Base-by-base conservation (phyloP, 768 basidiomycete species). In the Leccinum incarnatum region DNA sequence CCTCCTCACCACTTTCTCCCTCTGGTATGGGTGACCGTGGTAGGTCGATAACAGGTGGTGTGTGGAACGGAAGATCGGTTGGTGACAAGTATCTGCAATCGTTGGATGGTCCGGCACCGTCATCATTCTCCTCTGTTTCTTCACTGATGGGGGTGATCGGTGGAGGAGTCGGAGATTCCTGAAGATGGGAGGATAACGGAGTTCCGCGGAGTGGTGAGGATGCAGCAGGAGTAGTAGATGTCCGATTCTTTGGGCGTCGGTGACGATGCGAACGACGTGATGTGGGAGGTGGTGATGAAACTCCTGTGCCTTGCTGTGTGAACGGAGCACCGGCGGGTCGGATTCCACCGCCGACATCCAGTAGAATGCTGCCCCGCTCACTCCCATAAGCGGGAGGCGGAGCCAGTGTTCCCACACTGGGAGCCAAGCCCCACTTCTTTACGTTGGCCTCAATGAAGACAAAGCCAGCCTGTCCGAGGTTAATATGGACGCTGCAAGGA, bases 381-480 rank as follows among this genome's bases (percentile, higher is more conserved):
- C 91, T 94, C 17, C 97, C 97, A 74, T 98, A 98, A 1, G 97
- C 95, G 5, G 97, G 97, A 29, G 97, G 97, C 15, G 97, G 97
- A 2, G 96, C 96, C 10, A 98, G 81, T 0, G 97, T 98, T 50
- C 97, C 97, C 14, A 95, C 89, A 71, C 95, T 97, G 8, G 97
- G 97, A 34, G 97, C 97, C 32, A 98, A 76, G 17, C 97, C 97
- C 97, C 97, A 99, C 72, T 98, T 98, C 82, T 99, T 99, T 62
- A 99, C 97, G 70, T 99, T 98, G 34, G 97, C 97, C 76, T 99
- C 97, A 67, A 99, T 98, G 67, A 97, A 98, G 40, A 98, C 97
- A 71, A 99, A 99, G 5, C 97, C 97, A 5, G 93, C 89, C 75
- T 98, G 97, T 8, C 97, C 97, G 14, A 99, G 83, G 72, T 99